Evolutionary conservation across 257 asterid genomes (phyloP).

Genomic region (Rauvolfia tetraphylla): DNA sequence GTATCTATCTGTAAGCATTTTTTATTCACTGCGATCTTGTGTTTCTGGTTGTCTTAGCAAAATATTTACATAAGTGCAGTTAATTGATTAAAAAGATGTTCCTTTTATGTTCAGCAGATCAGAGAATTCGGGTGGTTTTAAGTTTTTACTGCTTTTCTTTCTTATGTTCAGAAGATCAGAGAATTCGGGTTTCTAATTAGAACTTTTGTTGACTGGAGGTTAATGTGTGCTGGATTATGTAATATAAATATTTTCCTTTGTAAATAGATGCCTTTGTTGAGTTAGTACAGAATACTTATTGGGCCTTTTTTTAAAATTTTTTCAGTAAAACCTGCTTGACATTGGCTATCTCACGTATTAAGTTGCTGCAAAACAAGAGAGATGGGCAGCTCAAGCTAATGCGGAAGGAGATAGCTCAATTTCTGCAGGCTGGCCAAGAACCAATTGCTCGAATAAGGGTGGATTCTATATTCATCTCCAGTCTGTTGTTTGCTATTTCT

Average conservation of each 20-base stretch:
- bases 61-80: neutral
- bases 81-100: neutral
- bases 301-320: slow-evolving; percentile 18
- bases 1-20: neutral
- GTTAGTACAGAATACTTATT: neutral
- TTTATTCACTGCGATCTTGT: neutral
- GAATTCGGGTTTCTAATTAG: neutral
- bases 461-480: slow-evolving; percentile 4
- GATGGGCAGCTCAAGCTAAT: slow-evolving; percentile 72
- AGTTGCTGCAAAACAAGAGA: slow-evolving; percentile 87
- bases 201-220: neutral
- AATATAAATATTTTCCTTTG: neutral
- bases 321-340: slow-evolving; percentile 90
- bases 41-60: neutral
- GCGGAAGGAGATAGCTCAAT: slow-evolving; percentile 88
- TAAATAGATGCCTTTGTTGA: neutral
- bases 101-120: neutral
- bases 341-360: slow-evolving; percentile 76
- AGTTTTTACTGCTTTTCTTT: no score
- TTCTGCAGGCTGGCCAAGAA: slow-evolving; percentile 88
- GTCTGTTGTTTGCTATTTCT: neutral
- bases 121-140: no score
- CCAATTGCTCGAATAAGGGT: slow-evolving; percentile 89
- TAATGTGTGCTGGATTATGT: neutral
- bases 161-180: neutral